Conservation (phyloP, 2,329 filamentous ascomycete species). For the Talaromyces marneffei region DNA sequence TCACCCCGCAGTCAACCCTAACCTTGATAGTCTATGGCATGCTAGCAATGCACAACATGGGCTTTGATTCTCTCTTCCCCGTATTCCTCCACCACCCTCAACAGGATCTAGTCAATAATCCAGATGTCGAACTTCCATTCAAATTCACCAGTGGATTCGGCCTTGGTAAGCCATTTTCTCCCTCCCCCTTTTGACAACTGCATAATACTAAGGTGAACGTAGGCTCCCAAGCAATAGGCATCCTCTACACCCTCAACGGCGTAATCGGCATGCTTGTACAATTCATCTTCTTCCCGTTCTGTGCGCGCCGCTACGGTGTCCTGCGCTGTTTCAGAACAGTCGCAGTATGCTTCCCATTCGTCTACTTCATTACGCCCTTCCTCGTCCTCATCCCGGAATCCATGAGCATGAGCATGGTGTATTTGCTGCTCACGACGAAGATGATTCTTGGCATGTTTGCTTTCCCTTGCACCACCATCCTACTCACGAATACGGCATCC, state of each 20-base stretch:
- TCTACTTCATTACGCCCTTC: constrained; percentile 79
- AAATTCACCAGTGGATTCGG: constrained; percentile 81
- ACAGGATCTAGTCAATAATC: constrained; percentile 50
- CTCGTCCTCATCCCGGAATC: constrained; percentile 56
- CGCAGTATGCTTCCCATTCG: constrained; percentile 61
- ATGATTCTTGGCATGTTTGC: constrained; percentile 72
- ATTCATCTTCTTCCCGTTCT: constrained; percentile 74
- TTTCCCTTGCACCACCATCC: constrained; percentile 83
- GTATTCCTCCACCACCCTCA: constrained; percentile 78
- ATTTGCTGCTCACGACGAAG: constrained; percentile 66
- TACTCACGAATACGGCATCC: constrained; percentile 79
- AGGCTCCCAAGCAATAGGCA: constrained; percentile 68
- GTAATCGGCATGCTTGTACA: constrained; percentile 74
- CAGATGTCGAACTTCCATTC: constrained; percentile 61
- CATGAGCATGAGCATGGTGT: constrained; percentile 55
- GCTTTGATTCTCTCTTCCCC: constrained; percentile 81
- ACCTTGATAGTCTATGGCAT: constrained; percentile 74
- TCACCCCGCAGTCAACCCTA: constrained; percentile 67
- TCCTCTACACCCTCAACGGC: constrained; percentile 79
- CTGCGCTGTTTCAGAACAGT: constrained; percentile 66
- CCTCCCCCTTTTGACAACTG: background rate
- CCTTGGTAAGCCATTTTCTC: constrained; percentile 39
- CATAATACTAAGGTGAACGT: constrained; percentile 22
- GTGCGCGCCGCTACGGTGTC: constrained; percentile 68
- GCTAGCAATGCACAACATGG: constrained; percentile 73